Conservation (phyloP, 2,329 filamentous ascomycete genomes). For the Epichloe uncinata region DNA sequence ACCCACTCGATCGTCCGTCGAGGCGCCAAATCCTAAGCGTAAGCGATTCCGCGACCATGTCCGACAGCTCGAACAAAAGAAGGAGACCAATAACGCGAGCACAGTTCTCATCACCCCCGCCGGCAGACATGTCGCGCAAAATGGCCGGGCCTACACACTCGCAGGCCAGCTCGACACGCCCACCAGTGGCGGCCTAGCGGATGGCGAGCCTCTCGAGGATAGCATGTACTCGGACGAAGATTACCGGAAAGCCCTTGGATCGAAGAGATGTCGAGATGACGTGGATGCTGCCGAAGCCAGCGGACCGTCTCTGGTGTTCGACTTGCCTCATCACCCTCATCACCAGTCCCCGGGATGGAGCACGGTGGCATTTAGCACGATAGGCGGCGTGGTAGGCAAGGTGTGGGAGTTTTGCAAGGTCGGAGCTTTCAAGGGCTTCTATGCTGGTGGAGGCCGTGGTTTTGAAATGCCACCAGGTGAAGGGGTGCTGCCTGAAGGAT, state of each 20-base stretch:
- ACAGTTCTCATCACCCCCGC: constrained; percentile 4
- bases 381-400: constrained; percentile 58
- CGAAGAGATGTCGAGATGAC: constrained; percentile 27
- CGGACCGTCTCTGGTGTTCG: constrained; percentile 20
- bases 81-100: not conserved
- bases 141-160: constrained; percentile 27
- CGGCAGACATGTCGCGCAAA: constrained; percentile 1
- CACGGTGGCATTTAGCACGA: constrained; percentile 43
- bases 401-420: constrained; percentile 74
- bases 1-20: constrained; percentile 10
- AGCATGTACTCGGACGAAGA: constrained; percentile 44
- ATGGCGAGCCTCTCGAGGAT: constrained; percentile 30
- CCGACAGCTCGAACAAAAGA: not conserved
- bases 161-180: constrained; percentile 42
- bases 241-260: constrained; percentile 39
- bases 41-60: constrained; percentile 27
- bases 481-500: constrained; percentile 10
- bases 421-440: constrained; percentile 68
- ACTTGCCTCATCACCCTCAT: constrained; percentile 16
- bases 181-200: constrained; percentile 16
- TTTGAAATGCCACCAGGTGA: constrained; percentile 40
- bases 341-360: constrained; percentile 35
- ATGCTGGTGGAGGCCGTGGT: constrained; percentile 66
- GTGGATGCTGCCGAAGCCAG: constrained; percentile 20
- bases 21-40: constrained; percentile 25